These are phyloP conservation scores for Mariannaea elegans DNA, from an alignment of 2,329 filamentous ascomycete species.

Conservation along the genomic window DNA sequence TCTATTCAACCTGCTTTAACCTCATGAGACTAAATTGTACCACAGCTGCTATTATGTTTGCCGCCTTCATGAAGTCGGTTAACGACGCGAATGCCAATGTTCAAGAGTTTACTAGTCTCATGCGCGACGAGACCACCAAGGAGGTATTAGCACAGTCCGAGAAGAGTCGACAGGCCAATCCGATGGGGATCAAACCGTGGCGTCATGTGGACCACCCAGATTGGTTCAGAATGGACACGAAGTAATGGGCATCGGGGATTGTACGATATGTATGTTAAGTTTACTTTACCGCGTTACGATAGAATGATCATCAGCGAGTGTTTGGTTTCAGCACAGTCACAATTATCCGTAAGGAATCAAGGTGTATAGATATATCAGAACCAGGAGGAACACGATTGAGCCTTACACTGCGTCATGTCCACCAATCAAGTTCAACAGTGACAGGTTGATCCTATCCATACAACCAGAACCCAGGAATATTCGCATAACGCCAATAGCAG, in stretches of 20 bases:
- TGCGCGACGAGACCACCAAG: slow-evolving; percentile 56
- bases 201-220: slow-evolving; percentile 66
- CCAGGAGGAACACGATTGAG: background rate
- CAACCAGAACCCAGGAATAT: no score
- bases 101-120: slow-evolving; percentile 58
- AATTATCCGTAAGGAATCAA: background rate
- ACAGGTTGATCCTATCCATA: no score
- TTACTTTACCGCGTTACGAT: slow-evolving; percentile 7
- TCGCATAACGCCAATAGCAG: no score
- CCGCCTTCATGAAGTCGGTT: slow-evolving; percentile 58
- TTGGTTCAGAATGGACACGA: slow-evolving; percentile 56
- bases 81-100: slow-evolving; percentile 59
- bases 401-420: background rate
- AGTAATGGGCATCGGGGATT: background rate
- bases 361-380: background rate
- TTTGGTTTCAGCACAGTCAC: background rate
- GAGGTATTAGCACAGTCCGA: slow-evolving; percentile 61
- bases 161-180: slow-evolving; percentile 63
- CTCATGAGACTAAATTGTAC: slow-evolving; percentile 22
- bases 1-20: slow-evolving; percentile 6
- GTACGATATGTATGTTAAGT: slow-evolving; percentile 2
- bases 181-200: slow-evolving; percentile 67
- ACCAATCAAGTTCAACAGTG: background rate
- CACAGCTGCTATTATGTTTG: slow-evolving; percentile 60
- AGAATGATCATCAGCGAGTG: slow-evolving; percentile 11